Evolutionary conservation across 106 monocot species (phyloP).

Genomic region (Platanthera zijinensis): DNA sequence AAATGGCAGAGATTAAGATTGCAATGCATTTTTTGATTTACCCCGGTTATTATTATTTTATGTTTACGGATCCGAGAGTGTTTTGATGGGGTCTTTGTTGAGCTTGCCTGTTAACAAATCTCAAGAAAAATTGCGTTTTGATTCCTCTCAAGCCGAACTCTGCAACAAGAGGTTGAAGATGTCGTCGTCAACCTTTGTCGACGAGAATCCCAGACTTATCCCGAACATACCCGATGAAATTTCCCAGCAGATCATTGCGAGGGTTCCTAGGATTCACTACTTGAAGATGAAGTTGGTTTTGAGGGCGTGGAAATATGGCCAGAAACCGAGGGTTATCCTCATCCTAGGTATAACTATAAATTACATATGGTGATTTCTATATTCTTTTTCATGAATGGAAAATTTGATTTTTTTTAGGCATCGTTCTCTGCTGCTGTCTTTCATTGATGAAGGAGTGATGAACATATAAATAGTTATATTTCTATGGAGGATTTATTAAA

Average conservation of each 20-base stretch:
- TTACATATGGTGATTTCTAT: no score
- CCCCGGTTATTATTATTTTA: neutral
- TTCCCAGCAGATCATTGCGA: slow-evolving; percentile 27
- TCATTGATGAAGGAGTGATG: no score
- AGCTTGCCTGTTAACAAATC: slow-evolving; percentile 20
- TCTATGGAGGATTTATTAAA: no score
- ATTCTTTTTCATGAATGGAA: no score
- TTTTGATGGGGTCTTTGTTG: slow-evolving; percentile 40
- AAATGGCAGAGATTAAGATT: no score
- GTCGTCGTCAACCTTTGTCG: slow-evolving; percentile 14
- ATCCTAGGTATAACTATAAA: no score
- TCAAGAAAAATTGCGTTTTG: neutral
- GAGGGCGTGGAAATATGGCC: slow-evolving; percentile 54
- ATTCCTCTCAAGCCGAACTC: slow-evolving; percentile 7
- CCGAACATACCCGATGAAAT: slow-evolving; percentile 71
- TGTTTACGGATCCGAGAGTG: neutral
- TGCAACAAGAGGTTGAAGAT: slow-evolving; percentile 50
- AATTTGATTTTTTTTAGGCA: no score
- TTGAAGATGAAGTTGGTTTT: slow-evolving; percentile 46
- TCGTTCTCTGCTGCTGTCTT: no score
- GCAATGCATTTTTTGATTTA: no score
- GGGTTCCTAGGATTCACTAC: slow-evolving; percentile 31
- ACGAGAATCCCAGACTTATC: slow-evolving; percentile 38
- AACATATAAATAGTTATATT: no score
- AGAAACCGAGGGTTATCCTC: no score